A percentile compares a stretch with the other conserved stretches of the same genome.
Conservation (phyloP, 164 flowering plant species). For the Nymphaea thermarum region DNA sequence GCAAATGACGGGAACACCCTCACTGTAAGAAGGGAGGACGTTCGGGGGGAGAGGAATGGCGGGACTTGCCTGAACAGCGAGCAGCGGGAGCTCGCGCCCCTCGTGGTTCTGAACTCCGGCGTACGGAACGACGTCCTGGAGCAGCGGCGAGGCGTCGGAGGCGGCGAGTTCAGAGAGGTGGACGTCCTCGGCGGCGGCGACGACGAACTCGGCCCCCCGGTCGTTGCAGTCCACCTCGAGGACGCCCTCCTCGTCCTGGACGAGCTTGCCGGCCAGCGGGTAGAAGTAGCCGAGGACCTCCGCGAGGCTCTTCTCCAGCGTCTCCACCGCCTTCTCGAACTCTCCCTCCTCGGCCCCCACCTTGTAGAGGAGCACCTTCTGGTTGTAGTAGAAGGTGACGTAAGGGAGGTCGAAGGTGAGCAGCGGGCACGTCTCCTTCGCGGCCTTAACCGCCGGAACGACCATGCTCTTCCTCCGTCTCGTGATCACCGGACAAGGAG, state of each 20-base stretch:
- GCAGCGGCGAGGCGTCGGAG: conserved; percentile 29
- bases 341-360: conserved; percentile 15
- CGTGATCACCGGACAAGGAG: neutral
- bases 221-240: conserved; percentile 56
- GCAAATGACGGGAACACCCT: too few relatives aligned
- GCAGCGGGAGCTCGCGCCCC: conserved; percentile 60
- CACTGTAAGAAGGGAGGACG: too few relatives aligned
- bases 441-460: conserved; percentile 15
- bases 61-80: conserved; percentile 58
- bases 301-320: conserved; percentile 54
- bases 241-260: conserved; percentile 80
- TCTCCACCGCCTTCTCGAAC: conserved; percentile 40
- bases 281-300: conserved; percentile 57
- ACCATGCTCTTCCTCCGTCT: neutral
- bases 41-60: too few relatives aligned
- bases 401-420: conserved; percentile 92
- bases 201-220: conserved; percentile 63
- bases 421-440: conserved; percentile 49
- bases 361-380: conserved; percentile 70
- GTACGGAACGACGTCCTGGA: conserved; percentile 68
- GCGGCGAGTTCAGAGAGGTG: conserved; percentile 43
- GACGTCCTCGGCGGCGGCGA: conserved; percentile 42
- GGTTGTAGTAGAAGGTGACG: conserved; percentile 83
- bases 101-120: conserved; percentile 62
- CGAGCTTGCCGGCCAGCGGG: conserved; percentile 68